Conservation (phyloP, 2,329 filamentous ascomycete species). For the Fusarium sp. region DNA sequence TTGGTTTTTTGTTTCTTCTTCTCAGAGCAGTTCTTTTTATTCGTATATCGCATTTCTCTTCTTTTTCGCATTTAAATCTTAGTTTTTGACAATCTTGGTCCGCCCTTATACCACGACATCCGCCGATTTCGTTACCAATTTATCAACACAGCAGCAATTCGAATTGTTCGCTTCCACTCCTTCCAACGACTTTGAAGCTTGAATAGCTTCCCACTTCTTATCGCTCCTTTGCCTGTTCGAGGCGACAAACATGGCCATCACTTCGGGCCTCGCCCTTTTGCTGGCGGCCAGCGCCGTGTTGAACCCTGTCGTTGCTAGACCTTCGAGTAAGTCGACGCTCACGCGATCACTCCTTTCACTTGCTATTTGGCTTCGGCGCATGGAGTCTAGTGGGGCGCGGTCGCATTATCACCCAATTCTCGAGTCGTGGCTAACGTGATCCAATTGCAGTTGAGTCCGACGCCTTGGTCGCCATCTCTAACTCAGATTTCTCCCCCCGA, state of each 20-base stretch:
- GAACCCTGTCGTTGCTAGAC: constrained; percentile 36
- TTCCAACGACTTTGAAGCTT: constrained; percentile 6
- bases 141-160: constrained; percentile 10
- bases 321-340: constrained; percentile 36
- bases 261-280: constrained; percentile 44
- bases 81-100: neutral
- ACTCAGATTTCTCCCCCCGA: constrained; percentile 29
- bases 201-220: constrained; percentile 10
- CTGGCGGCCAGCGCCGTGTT: constrained; percentile 46
- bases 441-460: constrained; percentile 33
- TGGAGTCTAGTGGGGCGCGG: constrained; percentile 2
- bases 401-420: neutral
- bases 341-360: neutral
- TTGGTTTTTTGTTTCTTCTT: constrained; percentile 20
- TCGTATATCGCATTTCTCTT: constrained; percentile 1
- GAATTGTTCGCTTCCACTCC: constrained; percentile 9
- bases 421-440: constrained; percentile 27
- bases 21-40: constrained; percentile 6
- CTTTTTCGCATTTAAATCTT: neutral
- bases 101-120: neutral
- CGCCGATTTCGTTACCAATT: neutral
- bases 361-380: neutral
- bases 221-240: constrained; percentile 1
- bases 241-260: constrained; percentile 40
- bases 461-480: constrained; percentile 33